phyloP scores from a whole-genome alignment of 768 basidiomycete species.

The Russula lepida region DNA sequence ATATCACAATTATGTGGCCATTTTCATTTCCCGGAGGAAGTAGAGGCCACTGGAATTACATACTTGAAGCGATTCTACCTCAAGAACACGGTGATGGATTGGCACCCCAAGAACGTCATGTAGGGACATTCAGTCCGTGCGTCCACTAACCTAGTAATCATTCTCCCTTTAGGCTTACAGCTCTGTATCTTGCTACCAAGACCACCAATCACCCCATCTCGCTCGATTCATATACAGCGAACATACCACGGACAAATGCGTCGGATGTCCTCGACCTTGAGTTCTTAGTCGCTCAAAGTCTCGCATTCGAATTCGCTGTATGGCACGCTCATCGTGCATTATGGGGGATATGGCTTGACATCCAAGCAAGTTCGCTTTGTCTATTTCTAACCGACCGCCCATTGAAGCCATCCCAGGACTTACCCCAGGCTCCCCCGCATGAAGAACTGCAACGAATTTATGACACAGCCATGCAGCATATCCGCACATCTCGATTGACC shows the following conservation, averaged over 20 bases:
- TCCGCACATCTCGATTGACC: conserved; percentile 77
- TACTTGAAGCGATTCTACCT: conserved; percentile 97
- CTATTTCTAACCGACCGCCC: conserved; percentile 5
- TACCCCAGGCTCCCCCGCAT: conserved; percentile 41
- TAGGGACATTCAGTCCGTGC: conserved; percentile 32
- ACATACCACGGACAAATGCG: conserved; percentile 73
- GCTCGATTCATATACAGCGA: conserved; percentile 72
- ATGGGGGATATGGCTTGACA: conserved; percentile 83
- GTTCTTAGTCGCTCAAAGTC: conserved; percentile 90
- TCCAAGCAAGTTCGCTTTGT: conserved; percentile 69
- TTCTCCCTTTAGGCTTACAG: conserved; percentile 64
- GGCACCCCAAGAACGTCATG: conserved; percentile 99
- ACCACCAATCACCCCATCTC: conserved; percentile 94
- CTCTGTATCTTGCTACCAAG: conserved; percentile 91
- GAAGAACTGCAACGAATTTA: conserved; percentile 50
- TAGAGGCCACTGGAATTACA: conserved; percentile 84
- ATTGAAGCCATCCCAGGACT: conserved; percentile 35
- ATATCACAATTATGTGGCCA: conserved; percentile 76
- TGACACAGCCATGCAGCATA: conserved; percentile 54
- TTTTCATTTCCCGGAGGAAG: conserved; percentile 85
- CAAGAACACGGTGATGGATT: conserved; percentile 98
- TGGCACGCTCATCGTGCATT: conserved; percentile 87
- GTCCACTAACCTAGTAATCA: not conserved
- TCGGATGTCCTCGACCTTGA: conserved; percentile 90
- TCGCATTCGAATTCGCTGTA: conserved; percentile 88